Evolutionary conservation across 805 yeast species (phyloP).

Genomic region (Schwanniomyces occidentalis): DNA sequence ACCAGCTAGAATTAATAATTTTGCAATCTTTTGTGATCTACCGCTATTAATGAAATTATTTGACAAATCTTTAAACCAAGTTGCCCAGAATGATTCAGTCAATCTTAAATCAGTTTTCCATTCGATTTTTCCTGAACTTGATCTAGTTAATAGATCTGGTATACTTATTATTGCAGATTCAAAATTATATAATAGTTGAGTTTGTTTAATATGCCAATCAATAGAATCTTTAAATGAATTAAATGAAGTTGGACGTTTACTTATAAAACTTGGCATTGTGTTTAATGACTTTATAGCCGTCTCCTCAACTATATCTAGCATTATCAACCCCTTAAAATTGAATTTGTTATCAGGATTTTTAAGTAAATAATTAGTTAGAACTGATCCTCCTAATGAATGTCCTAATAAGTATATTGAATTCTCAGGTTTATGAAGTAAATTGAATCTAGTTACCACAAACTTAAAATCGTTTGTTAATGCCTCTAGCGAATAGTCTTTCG

Average conservation of each 20-base stretch:
- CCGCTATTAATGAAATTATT: slow-evolving; percentile 39
- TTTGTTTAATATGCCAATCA: slow-evolving; percentile 70
- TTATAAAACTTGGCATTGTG: slow-evolving; percentile 67
- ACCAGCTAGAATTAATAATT: slow-evolving; percentile 80
- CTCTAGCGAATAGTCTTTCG: slow-evolving; percentile 43
- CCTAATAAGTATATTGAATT: slow-evolving; percentile 65
- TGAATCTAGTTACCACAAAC: slow-evolving; percentile 45
- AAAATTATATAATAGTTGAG: slow-evolving; percentile 52
- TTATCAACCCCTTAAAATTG: slow-evolving; percentile 62
- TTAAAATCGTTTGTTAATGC: slow-evolving; percentile 60
- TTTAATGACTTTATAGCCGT: slow-evolving; percentile 72
- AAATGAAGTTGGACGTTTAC: slow-evolving; percentile 65
- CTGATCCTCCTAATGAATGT: slow-evolving; percentile 92
- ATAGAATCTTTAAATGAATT: slow-evolving; percentile 57
- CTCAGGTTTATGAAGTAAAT: slow-evolving; percentile 9
- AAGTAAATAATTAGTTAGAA: slow-evolving; percentile 56
- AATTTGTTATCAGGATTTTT: slow-evolving; percentile 15
- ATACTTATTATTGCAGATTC: slow-evolving; percentile 75
- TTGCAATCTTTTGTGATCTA: slow-evolving; percentile 44
- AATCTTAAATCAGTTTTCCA: slow-evolving; percentile 68
- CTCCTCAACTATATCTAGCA: slow-evolving; percentile 93
- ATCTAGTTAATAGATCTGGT: slow-evolving; percentile 56
- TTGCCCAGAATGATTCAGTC: slow-evolving; percentile 72
- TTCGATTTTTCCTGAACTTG: slow-evolving; percentile 18
- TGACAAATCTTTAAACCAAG: slow-evolving; percentile 81